Evolutionary conservation across 1,284 basidiomycete genomes (phyloP), one percentile per base, ranked within the genome.

Genomic region (Ganoderma lucidum): DNA sequence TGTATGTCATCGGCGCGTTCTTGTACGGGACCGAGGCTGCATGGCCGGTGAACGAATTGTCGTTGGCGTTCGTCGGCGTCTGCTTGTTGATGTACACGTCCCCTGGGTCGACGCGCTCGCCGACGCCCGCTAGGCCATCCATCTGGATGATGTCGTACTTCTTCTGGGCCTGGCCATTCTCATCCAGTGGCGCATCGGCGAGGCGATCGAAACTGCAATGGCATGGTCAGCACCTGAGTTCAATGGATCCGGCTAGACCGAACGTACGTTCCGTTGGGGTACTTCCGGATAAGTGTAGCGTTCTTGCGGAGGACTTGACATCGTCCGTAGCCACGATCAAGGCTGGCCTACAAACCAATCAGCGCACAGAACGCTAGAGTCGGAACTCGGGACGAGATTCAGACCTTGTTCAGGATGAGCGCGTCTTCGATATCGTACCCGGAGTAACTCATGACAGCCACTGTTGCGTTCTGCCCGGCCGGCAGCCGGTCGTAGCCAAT

Each of bases 341-440:
- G 86, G 78, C 95, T 96, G 17, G 96, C 95, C 89, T 96, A 39
- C 59, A 73, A 66, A 62, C 28, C 62, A 66, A 63, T 67, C 67
- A 68, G 62, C 62, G 39, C 58, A 61, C 30, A 51, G 48, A 51
- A 30, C 28, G 37, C 62, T 45, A 48, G 35, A 35, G 63, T 53
- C 58, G 58, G 59, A 62, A 35, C 19, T 39, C 56, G 15, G 48
- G 58, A 10, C 63, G 28, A 65, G 12, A 8, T 8, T 70, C 70
- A 64, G 82, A 91, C 94, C 85, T 94, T 96, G 83, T 99, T 99
- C 69, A 98, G 84, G 77, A 99, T 98, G 67, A 99, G 85, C 1
- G 98, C 98, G 83, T 99, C 98, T 83, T 99, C 98, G 72, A 99
- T 99, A 87, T 99, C 98, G 81, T 99, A 99, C 37, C 98, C 98